Conservation (phyloP, 129 eudicot species). For the Flaveria ramosissima region DNA sequence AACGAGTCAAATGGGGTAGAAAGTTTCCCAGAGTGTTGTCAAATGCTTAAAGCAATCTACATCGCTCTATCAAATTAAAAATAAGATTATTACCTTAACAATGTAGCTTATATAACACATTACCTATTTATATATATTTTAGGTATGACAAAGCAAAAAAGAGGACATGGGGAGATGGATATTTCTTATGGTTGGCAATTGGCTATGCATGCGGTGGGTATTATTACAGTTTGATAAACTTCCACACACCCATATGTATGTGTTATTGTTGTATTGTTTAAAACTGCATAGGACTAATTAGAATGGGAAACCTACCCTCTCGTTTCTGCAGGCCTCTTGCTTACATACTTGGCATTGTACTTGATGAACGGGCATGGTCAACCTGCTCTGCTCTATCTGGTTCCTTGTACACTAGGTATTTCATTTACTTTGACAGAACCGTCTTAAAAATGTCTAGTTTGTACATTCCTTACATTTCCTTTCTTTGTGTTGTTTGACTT, state of each 20-base stretch:
- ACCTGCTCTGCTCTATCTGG: conserved; percentile 94
- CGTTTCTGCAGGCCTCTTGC: conserved; percentile 53
- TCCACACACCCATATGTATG: neutral
- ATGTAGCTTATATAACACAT: neutral
- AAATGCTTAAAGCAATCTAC: neutral
- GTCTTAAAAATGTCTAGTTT: neutral
- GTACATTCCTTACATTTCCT: neutral
- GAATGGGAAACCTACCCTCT: neutral
- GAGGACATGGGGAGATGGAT: conserved; percentile 57
- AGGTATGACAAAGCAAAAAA: conserved; percentile 80
- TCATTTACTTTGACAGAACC: neutral
- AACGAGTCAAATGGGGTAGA: neutral
- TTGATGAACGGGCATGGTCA: conserved; percentile 94
- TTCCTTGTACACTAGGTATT: conserved; percentile 89
- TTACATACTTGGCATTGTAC: conserved; percentile 74
- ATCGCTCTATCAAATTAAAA: neutral
- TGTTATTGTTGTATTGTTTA: neutral
- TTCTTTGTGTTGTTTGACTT: neutral
- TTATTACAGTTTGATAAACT: conserved; percentile 25
- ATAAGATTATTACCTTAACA: neutral
- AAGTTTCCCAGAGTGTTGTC: neutral
- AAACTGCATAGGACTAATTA: conserved; percentile 9
- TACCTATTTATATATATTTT: conserved; percentile 27
- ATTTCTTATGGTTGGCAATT: conserved; percentile 70
- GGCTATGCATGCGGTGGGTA: conserved; percentile 86